phyloP scores from a whole-genome alignment of 176 grass and related monocot species.

The Puya raimondii region DNA sequence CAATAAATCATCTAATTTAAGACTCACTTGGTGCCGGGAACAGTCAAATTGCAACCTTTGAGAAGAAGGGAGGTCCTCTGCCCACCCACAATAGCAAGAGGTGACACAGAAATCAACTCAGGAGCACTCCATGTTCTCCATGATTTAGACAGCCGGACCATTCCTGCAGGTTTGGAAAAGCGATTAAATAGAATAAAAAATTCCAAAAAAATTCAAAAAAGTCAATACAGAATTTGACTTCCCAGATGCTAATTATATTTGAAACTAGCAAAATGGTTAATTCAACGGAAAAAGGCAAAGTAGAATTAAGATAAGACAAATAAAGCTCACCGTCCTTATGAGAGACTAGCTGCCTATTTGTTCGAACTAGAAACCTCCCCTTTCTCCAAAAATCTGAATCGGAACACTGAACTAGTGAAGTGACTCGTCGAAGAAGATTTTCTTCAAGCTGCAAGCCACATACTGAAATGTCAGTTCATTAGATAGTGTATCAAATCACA shows the following conservation, averaged over 20 bases:
- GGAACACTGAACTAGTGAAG: constrained; percentile 51
- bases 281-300: not conserved
- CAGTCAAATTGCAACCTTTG: constrained; percentile 80
- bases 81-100: constrained; percentile 79
- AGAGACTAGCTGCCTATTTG: constrained; percentile 65
- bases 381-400: constrained; percentile 83
- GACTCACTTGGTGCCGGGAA: constrained; percentile 95
- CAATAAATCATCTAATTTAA: not conserved
- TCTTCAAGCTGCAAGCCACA: constrained; percentile 68
- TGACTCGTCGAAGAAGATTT: constrained; percentile 61
- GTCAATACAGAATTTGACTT: not conserved
- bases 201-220: constrained; percentile 5
- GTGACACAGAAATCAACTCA: constrained; percentile 82
- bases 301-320: not conserved
- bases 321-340: constrained; percentile 71
- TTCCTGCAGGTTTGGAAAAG: constrained; percentile 38
- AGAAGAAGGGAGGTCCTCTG: constrained; percentile 61
- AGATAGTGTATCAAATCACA: constrained; percentile 6
- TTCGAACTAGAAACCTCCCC: constrained; percentile 89
- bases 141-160: constrained; percentile 68
- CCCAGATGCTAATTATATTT: no score
- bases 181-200: constrained; percentile 15
- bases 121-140: constrained; percentile 95
- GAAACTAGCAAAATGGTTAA: no score
- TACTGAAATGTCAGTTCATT: not conserved